Evolutionary conservation across 1,284 basidiomycete species (phyloP).

Genomic region (Ceratobasidium sp.): DNA sequence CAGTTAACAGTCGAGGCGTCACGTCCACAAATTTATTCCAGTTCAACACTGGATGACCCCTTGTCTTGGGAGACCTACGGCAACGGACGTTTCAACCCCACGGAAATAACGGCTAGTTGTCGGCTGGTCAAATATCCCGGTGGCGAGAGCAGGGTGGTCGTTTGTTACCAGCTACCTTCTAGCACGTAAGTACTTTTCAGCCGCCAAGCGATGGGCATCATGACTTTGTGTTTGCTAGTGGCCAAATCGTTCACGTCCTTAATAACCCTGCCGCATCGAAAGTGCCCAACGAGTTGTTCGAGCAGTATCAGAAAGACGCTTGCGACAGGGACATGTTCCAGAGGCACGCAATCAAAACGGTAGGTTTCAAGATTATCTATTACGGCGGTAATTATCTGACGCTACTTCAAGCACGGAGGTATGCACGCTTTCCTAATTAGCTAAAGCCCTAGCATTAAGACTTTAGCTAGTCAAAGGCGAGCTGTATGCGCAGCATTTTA

Average conservation of each 20-base stretch:
- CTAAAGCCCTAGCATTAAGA: not conserved
- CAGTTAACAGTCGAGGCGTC: conserved; percentile 21
- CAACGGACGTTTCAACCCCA: conserved; percentile 17
- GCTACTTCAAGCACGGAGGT: conserved; percentile 31
- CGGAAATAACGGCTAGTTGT: conserved; percentile 3
- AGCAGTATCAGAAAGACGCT: conserved; percentile 36
- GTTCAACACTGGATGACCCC: conserved; percentile 18
- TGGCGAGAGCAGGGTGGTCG: conserved; percentile 9
- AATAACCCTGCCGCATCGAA: conserved; percentile 32
- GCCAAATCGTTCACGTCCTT: conserved; percentile 35
- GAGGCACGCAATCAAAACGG: conserved; percentile 41
- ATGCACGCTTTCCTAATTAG: not conserved
- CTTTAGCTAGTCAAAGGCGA: conserved; percentile 30
- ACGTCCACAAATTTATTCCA: conserved; percentile 28
- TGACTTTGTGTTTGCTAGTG: conserved; percentile 13
- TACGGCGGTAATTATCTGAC: conserved; percentile 3
- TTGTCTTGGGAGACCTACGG: conserved; percentile 32
- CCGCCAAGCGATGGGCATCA: not conserved
- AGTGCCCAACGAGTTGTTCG: conserved; percentile 15
- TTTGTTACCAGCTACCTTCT: conserved; percentile 24
- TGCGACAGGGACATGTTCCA: conserved; percentile 30
- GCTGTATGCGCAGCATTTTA: conserved; percentile 44
- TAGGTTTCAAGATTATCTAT: not conserved
- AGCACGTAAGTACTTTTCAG: not conserved
- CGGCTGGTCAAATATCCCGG: conserved; percentile 8